Percentiles rank a stretch among this genome's conserved stretches.
Conservation (phyloP, 345 rosid species). For the Eucalyptus curtisii region DNA sequence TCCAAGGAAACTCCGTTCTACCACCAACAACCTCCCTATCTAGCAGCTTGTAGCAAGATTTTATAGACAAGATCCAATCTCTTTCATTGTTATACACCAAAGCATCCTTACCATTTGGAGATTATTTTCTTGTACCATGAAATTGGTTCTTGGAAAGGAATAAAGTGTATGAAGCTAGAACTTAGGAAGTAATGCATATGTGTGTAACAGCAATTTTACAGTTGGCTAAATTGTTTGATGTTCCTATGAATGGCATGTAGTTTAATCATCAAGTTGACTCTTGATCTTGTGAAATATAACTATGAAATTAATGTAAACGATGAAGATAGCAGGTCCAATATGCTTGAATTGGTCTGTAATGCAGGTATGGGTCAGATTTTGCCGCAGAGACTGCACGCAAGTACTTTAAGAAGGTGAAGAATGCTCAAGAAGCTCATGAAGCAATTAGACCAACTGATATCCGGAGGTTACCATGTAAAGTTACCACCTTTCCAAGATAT, state of each 20-base stretch:
- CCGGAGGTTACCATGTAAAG: conserved; percentile 69
- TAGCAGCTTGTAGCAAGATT: not conserved
- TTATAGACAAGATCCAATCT: not conserved
- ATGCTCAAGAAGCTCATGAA: conserved; percentile 99
- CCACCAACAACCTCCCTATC: not conserved
- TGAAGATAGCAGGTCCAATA: not conserved
- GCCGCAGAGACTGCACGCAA: conserved; percentile 51
- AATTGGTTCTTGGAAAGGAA: not conserved
- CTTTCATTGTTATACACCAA: not conserved
- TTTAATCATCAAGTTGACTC: not conserved
- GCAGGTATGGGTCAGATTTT: conserved; percentile 68
- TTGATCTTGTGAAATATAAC: not conserved
- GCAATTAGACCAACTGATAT: conserved; percentile 94
- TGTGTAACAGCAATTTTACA: not conserved
- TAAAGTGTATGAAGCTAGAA: not conserved
- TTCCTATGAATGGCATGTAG: not conserved
- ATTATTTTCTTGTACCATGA: not conserved
- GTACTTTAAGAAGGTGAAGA: conserved; percentile 89
- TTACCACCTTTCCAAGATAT: not conserved
- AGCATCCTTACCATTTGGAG: not conserved
- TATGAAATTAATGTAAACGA: not conserved
- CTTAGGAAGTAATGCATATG: not conserved
- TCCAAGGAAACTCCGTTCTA: not conserved
- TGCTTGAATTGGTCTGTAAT: not conserved
- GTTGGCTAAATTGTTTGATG: not conserved